A percentile compares a stretch with the other conserved stretches of the same genome.
phyloP scores from a whole-genome alignment of 495 filamentous ascomycete species.

The Aspergillus nanangensis region DNA sequence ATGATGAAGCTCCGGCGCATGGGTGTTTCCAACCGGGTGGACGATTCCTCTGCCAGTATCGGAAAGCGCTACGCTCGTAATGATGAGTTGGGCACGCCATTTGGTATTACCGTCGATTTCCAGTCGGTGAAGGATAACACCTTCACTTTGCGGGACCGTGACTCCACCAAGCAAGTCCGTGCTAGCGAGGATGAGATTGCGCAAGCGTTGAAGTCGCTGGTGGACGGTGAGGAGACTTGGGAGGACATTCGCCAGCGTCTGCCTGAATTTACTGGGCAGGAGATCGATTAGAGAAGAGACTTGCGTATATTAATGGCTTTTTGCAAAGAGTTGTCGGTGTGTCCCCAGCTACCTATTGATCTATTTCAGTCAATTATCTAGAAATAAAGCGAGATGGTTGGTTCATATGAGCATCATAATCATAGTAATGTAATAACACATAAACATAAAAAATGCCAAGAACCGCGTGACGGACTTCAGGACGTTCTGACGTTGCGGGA shows the following conservation, averaged over 20 bases:
- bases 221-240: conserved; percentile 63
- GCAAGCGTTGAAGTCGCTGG: conserved; percentile 54
- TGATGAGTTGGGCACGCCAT: conserved; percentile 63
- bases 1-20: conserved; percentile 50
- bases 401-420: too few species aligned
- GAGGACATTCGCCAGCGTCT: conserved; percentile 54
- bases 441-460: too few species aligned
- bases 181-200: conserved; percentile 63
- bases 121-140: conserved; percentile 64
- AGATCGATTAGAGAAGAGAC: conserved; percentile 45
- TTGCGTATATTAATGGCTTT: background rate
- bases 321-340: too few species aligned
- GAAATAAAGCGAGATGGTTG: too few species aligned
- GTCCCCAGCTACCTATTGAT: too few species aligned
- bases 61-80: conserved; percentile 66
- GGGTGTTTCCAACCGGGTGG: conserved; percentile 59
- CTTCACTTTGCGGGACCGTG: conserved; percentile 65
- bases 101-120: conserved; percentile 67
- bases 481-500: background rate
- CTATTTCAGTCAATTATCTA: too few species aligned
- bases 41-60: conserved; percentile 63
- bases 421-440: too few species aligned
- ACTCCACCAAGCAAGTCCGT: conserved; percentile 64
- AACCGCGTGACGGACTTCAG: too few species aligned
- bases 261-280: conserved; percentile 66